Evolutionary conservation across 2,329 filamentous ascomycete genomes (phyloP), one percentile per base, ranked within the genome.

Genomic region (Monosporascus sp.): DNA sequence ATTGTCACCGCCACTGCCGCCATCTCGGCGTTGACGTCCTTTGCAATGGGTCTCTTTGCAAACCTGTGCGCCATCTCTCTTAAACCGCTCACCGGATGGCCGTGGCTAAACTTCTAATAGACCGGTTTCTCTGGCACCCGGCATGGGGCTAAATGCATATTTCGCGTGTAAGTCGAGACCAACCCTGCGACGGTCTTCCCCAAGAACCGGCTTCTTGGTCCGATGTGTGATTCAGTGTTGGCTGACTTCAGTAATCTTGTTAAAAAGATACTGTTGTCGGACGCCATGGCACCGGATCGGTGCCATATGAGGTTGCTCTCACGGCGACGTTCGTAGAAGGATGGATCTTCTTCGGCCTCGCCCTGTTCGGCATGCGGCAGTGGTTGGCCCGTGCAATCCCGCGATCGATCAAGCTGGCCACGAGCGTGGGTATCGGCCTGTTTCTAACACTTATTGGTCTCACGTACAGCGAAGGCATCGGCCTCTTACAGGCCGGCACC

Each of bases 261-360:
- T 7, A 20, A 11, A 27, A 46, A 46, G 43, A 64, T 46, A 64
- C 72, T 66, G 86, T 90, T 45, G 90, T 95, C 53, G 90, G 90
- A 3, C 83, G 77, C 64, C 86, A 92, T 67, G 90, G 90, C 44
- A 80, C 77, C 22, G 89, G 89, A 2, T 76, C 79, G 37, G 85
- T 95, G 8, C 83, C 89, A 1, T 96, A 89, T 66, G 70, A 80
- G 50, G 79, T 92, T 43, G 90, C 90, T 36, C 74, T 95, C 38
- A 94, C 90, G 4, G 90, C 90, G 51, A 90, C 94, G 60, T 95
- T 96, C 67, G 86, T 94, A 15, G 90, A 96, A 70, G 90, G 90
- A 38, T 89, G 88, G 69, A 85, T 95, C 57, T 96, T 96, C 72
- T 82, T 95, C 49, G 88, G 75, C 2, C 79, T 96, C 41, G 90